phyloP scores from a whole-genome alignment of 2,329 filamentous ascomycete genomes.

The Exophiala sp. region DNA sequence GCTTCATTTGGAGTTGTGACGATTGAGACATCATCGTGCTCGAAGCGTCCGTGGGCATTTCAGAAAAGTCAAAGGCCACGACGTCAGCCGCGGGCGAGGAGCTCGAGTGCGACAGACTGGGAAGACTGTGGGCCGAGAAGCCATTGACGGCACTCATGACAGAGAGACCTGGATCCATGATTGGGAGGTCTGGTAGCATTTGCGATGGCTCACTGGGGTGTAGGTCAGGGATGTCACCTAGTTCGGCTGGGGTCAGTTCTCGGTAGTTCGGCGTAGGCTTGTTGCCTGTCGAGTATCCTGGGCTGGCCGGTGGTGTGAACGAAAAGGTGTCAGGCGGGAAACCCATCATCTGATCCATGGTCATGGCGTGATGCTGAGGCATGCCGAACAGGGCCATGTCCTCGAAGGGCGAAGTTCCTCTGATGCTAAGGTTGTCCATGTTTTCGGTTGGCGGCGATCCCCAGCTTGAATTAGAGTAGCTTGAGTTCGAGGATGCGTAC shows the following conservation, averaged over 20 bases:
- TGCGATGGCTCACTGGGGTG: slow-evolving; percentile 6
- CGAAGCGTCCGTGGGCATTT: slow-evolving; percentile 8
- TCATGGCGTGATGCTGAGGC: slow-evolving; percentile 9
- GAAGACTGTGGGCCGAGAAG: slow-evolving; percentile 21
- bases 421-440: slow-evolving; percentile 40
- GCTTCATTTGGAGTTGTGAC: slow-evolving; percentile 20
- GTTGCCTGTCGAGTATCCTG: slow-evolving; percentile 39
- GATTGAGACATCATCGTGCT: slow-evolving; percentile 5
- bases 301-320: slow-evolving; percentile 47
- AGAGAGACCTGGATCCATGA: slow-evolving; percentile 17
- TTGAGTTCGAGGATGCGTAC: slow-evolving; percentile 36
- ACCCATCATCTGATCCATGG: slow-evolving; percentile 23
- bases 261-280: slow-evolving; percentile 37
- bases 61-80: slow-evolving; percentile 27
- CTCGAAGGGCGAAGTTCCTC: slow-evolving; percentile 33
- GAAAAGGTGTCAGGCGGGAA: slow-evolving; percentile 42
- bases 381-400: slow-evolving; percentile 29
- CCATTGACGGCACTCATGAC: slow-evolving; percentile 10
- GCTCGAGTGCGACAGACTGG: slow-evolving; percentile 25
- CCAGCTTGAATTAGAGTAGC: slow-evolving; percentile 38
- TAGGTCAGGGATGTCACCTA: slow-evolving; percentile 14
- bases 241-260: slow-evolving; percentile 37
- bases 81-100: slow-evolving; percentile 26
- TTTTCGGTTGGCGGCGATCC: slow-evolving; percentile 43
- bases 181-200: slow-evolving; percentile 22